phyloP scores from a whole-genome alignment of 2,329 filamentous ascomycete species.

The Shiraia bambusicola region DNA sequence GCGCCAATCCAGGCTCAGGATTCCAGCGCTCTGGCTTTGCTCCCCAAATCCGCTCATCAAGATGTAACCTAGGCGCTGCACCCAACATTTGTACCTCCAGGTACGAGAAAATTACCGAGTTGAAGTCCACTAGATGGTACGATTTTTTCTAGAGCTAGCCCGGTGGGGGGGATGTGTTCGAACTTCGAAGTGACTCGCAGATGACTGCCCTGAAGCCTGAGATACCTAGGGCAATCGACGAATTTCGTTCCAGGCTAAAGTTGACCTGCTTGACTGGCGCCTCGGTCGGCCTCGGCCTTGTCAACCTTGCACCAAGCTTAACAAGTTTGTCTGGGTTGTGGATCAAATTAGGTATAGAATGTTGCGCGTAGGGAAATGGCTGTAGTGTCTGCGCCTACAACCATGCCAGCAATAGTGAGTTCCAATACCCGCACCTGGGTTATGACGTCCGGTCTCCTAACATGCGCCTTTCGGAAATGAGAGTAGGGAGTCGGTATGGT shows the following conservation, averaged over 20 bases:
- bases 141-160: constrained; percentile 44
- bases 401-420: constrained; percentile 15
- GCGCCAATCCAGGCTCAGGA: constrained; percentile 22
- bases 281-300: constrained; percentile 11
- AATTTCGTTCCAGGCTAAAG: constrained; percentile 8
- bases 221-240: constrained; percentile 37
- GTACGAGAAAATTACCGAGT: constrained; percentile 4
- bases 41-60: constrained; percentile 10
- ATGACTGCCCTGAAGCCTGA: constrained; percentile 49
- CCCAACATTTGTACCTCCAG: constrained; percentile 14
- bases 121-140: constrained; percentile 39
- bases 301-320: constrained; percentile 19
- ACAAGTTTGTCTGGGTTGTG: constrained; percentile 21
- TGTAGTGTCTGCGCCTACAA: constrained; percentile 37
- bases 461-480: constrained; percentile 14
- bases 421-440: constrained; percentile 15
- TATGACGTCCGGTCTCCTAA: constrained; percentile 14
- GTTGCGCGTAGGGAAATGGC: constrained; percentile 41
- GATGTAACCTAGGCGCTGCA: constrained; percentile 19
- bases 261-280: background rate
- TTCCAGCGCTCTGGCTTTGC: constrained; percentile 9
- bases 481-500: constrained; percentile 17
- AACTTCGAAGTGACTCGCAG: constrained; percentile 47
- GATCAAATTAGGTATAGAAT: constrained; percentile 43
- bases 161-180: constrained; percentile 49